Conservation (phyloP, 2,329 filamentous ascomycete species). For the Niveomyces coronatus region DNA sequence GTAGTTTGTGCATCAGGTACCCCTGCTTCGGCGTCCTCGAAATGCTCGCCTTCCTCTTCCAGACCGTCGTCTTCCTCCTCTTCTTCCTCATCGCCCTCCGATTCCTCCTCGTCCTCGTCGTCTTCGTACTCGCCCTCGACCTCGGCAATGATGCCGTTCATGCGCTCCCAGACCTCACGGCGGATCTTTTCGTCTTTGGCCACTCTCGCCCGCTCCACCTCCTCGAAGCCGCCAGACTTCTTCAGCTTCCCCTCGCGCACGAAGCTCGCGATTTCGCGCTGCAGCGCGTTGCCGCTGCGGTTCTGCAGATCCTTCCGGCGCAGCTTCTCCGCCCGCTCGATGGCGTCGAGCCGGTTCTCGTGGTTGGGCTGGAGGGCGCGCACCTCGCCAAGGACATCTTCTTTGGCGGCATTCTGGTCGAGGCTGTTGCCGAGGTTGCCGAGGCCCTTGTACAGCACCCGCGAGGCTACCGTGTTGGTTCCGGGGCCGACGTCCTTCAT, state of each 20-base stretch:
- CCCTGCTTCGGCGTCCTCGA: conserved; percentile 1
- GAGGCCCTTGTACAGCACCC: conserved; percentile 46
- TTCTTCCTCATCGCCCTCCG: conserved; percentile 13
- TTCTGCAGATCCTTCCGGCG: conserved; percentile 79
- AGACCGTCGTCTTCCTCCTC: conserved; percentile 11
- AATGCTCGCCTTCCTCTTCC: not conserved
- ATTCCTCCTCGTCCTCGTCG: conserved; percentile 14
- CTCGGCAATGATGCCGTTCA: conserved; percentile 44
- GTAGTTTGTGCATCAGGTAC: too few relatives aligned
- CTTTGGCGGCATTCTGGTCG: conserved; percentile 77
- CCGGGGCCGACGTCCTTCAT: conserved; percentile 61
- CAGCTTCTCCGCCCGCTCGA: conserved; percentile 90
- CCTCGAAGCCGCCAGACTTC: conserved; percentile 91
- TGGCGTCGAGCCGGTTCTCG: conserved; percentile 84
- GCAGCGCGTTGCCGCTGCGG: conserved; percentile 64
- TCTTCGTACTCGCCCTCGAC: conserved; percentile 17
- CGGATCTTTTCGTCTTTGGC: conserved; percentile 80
- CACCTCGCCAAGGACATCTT: conserved; percentile 85
- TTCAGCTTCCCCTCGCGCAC: conserved; percentile 87
- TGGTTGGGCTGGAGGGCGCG: conserved; percentile 90
- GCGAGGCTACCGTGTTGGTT: conserved; percentile 38
- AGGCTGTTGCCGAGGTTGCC: conserved; percentile 40
- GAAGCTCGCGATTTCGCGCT: conserved; percentile 74
- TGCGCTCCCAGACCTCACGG: conserved; percentile 64
- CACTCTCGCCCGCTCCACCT: conserved; percentile 75